Percentiles rank a stretch among this genome's conserved stretches.
Evolutionary conservation across 2,329 filamentous ascomycete genomes (phyloP).

Genomic region (Colletotrichum plurivorum): DNA sequence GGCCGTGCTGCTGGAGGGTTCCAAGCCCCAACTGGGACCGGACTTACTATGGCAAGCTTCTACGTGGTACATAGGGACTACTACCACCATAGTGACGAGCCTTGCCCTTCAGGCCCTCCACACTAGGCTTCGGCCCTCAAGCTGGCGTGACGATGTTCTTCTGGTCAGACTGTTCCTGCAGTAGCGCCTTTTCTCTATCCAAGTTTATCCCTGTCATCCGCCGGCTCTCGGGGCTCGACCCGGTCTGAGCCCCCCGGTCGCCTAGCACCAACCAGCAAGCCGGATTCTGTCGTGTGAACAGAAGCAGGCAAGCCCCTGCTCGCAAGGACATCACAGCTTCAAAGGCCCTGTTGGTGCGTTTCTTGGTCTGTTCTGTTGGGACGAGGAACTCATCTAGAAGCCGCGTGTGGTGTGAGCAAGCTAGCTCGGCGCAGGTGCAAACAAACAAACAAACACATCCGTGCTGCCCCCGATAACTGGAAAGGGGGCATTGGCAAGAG

Average conservation of each 20-base stretch:
- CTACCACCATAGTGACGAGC: too few species aligned
- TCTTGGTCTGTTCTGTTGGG: slow-evolving; percentile 1
- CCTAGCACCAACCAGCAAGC: slow-evolving; percentile 29
- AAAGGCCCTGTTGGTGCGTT: neutral
- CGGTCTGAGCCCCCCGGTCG: slow-evolving; percentile 20
- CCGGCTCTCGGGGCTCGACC: slow-evolving; percentile 19
- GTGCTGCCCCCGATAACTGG: slow-evolving; percentile 9
- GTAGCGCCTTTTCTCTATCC: slow-evolving; percentile 28
- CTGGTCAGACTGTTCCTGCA: slow-evolving; percentile 35
- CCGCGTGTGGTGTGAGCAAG: neutral
- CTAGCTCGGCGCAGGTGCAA: slow-evolving; percentile 2
- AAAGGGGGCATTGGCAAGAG: neutral
- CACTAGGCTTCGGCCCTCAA: neutral
- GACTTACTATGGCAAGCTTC: too few species aligned
- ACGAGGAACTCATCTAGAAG: neutral
- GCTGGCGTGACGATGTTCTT: slow-evolving; percentile 30
- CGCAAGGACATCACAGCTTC: neutral
- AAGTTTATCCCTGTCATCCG: slow-evolving; percentile 26
- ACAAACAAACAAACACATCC: neutral
- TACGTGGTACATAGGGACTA: too few species aligned
- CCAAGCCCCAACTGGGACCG: too few species aligned
- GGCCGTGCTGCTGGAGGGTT: too few species aligned
- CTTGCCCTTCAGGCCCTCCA: neutral
- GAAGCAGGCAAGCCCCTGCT: slow-evolving; percentile 25
- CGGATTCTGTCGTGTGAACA: slow-evolving; percentile 11